Base-by-base conservation (phyloP, 2,329 filamentous ascomycete species). In the Cladorrhinum sp. region DNA sequence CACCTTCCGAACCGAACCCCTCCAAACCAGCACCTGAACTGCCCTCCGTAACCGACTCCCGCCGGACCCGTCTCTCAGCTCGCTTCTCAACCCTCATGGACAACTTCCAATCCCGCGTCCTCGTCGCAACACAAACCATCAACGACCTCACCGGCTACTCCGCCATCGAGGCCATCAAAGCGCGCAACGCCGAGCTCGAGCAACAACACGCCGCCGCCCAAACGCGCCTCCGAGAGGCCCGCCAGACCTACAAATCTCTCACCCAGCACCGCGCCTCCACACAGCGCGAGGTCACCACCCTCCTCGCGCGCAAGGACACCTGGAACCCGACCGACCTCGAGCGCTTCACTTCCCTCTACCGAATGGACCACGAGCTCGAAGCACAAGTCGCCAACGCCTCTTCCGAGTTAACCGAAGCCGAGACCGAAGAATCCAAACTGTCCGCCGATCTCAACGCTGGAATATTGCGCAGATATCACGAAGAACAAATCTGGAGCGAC, bases 401-500 rank as follows among this genome's bases (percentile, higher is more conserved):
- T 66, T 86, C 90, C 61, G 81, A 83, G 14, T 82, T 98, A 24
- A 86, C 86, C 16, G 82, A 86, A 62, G 87, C 91, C 1, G 95
- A 99, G 77, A 83, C 84, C 50, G 86, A 91, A 30, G 86, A 96
- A 63, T 90, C 96, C 75, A 87, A 90, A 64, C 84, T 92, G 0
- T 85, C 87, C 59, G 85, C 87, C 57, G 84, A 87, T 69, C 79
- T 99, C 58, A 94, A 90, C 72, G 87, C 89, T 64, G 87, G 88
- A 55, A 97, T 98, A 68, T 80, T 97, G 56, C 90, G 90, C 64
- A 86, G 96, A 63, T 99, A 99, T 75, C 95, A 99, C 74, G 95
- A 99, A 77, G 95, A 99, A 79, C 95, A 99, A 78, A 96, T 99
- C 60, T 99, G 95, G 95, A 96, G 91, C 72, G 95, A 99, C 74